Conservation (phyloP, 2,329 filamentous ascomycete species). For the Fusarium sp. region DNA sequence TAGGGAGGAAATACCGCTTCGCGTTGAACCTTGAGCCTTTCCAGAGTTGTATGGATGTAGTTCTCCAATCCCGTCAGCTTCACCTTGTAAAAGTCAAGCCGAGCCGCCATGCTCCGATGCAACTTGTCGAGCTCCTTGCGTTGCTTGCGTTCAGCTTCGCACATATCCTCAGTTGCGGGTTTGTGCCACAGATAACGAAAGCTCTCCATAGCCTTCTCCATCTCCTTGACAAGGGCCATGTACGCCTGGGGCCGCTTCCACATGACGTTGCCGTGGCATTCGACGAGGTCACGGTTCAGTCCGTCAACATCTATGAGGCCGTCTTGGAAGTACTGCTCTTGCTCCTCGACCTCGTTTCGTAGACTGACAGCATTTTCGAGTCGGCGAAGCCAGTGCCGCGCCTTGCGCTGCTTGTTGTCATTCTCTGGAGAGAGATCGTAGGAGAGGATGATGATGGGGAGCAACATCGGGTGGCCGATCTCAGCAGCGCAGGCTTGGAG, state of each 20-base stretch:
- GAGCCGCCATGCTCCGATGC: conserved; percentile 64
- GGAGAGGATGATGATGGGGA: conserved; percentile 69
- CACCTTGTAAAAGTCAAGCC: conserved; percentile 70
- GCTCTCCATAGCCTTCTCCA: conserved; percentile 61
- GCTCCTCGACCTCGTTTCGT: conserved; percentile 69
- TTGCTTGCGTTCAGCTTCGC: conserved; percentile 46
- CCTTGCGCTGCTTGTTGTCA: conserved; percentile 73
- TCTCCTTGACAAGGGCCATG: conserved; percentile 62
- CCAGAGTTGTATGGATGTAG: conserved; percentile 72
- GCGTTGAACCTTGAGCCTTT: conserved; percentile 71
- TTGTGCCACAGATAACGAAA: conserved; percentile 52
- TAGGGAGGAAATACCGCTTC: conserved; percentile 61
- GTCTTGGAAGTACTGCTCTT: conserved; percentile 66
- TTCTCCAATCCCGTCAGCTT: conserved; percentile 73
- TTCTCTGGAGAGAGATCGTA: conserved; percentile 68
- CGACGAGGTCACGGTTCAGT: conserved; percentile 71
- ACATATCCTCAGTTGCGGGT: conserved; percentile 33
- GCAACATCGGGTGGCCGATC: conserved; percentile 68
- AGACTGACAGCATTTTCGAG: conserved; percentile 72
- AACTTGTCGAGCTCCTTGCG: conserved; percentile 55
- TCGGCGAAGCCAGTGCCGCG: conserved; percentile 70
- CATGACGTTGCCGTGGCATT: conserved; percentile 72
- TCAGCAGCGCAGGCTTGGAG: conserved; percentile 62
- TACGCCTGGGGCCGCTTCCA: conserved; percentile 75
- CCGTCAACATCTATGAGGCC: conserved; percentile 68